Base-by-base conservation (phyloP, 1,139 yeast species). In the Suhomyces guaymorum region DNA sequence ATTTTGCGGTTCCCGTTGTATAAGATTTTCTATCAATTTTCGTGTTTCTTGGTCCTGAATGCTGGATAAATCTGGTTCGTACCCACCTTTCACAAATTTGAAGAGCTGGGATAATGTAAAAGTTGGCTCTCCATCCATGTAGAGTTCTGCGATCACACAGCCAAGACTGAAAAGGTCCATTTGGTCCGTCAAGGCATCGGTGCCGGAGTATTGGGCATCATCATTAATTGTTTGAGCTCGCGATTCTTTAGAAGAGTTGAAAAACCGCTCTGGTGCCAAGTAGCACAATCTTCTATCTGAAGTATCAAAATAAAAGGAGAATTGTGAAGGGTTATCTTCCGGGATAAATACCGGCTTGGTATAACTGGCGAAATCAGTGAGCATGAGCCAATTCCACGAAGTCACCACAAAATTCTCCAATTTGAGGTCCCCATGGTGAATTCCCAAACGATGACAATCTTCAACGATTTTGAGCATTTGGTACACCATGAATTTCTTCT, bases 141-240 rank as follows among this genome's bases (percentile, higher is more conserved):
- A 88, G 13, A 94, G 60, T 57, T 94, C 98, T 0, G 95, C 96
- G 47, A 94, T 82, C 3, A 86, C 89, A 61, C 98, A 94, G 0
- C 97, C 97, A 34, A 85, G 60, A 37, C 94, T 79, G 57, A 90
- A 89, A n/a, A 89, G 67, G 57, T 94, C 99, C 94, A 87, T 87
- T 36, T 75, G 75, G 24, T 71, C 67, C 0, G 82, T 76, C 15
- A 88, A 54, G n/a, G 55, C 53, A 32, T 57, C 61, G 12, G 39
- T 39, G 2, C 59, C 62, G 14, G 39, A 46, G 33, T 47, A 57
- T 20, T 44, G 46, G 0, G 68, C 70, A 16, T 57, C 53, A 16
- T 66, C 64, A 10, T 59, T 58, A 25, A 53, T 38, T n/a, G 39
- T 49, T 15, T 46, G 42, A 33, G 50, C 34, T 32, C 49, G 35